Evolutionary conservation across 106 monocot species (phyloP), one percentile per base, ranked within the genome.

Genomic region (Apostasia shenzhenica): DNA sequence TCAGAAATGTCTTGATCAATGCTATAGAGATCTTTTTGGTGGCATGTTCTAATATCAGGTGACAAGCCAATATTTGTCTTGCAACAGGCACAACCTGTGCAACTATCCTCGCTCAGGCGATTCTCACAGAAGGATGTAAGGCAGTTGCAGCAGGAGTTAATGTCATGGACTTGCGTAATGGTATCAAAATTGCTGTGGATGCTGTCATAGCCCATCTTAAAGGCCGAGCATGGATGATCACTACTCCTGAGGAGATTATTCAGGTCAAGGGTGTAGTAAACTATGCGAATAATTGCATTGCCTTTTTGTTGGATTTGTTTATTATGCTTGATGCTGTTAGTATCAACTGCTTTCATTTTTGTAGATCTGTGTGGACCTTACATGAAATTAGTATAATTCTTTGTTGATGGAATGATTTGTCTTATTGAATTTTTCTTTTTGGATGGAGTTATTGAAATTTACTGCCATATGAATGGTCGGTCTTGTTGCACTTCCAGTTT

Each of bases 61-160:
- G 26, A 26, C 26, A 26, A 26, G 26, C 26, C 26, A 26, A 26
- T 26, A 57, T 40, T 66, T 59, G 48, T 54, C 62, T 69, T 47
- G 68, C 10, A 72, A 75, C 82, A 94, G 90, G 94, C 55, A 94
- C 94, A 14, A 94, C 94, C 37, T 94, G 94, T 70, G 94, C 90
- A 63, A 94, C 94, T 72, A 80, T 94, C 37, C 72, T 94, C 52
- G 74, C 85, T 45, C 90, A 90, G 61, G 89, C 94, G 63, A 94
- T 94, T 71, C 68, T 94, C 14, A 73, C 76, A 45, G 94, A 94
- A 82, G 94, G 90, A 26, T 94, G 90, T 57, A 94, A 90, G 80
- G 76, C 87, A 63, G 85, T 94, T 68, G 84, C 94, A 72, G 81
- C 94, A 58, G 90, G 94, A 57, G 77, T 90, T 57, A 94, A 94